Percentiles rank a stretch among this genome's conserved stretches.
Evolutionary conservation across 2,329 filamentous ascomycete species (phyloP).

Genomic region (Grosmannia serpens): DNA sequence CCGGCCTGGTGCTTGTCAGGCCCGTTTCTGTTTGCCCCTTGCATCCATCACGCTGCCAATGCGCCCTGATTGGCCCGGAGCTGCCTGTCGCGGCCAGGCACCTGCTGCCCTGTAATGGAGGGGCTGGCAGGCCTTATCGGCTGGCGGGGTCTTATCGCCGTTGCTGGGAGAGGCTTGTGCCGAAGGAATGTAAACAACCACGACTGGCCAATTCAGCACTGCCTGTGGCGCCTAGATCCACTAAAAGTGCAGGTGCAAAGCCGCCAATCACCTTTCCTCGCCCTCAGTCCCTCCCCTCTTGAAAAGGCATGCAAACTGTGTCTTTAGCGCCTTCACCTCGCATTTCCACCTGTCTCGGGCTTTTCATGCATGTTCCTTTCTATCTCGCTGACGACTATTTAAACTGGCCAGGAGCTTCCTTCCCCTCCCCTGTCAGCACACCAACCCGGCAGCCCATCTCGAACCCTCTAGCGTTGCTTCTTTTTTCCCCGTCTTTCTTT

Average conservation of each 20-base stretch:
- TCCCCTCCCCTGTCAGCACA: neutral
- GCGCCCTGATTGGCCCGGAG: neutral
- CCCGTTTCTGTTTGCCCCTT: neutral
- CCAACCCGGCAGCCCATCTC: neutral
- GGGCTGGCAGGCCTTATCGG: neutral
- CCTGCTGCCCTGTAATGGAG: neutral
- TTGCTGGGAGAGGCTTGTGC: neutral
- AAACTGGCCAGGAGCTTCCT: neutral
- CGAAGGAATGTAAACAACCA: constrained; percentile 3
- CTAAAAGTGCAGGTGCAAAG: neutral
- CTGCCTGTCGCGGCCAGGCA: neutral
- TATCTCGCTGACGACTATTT: neutral
- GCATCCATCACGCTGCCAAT: neutral
- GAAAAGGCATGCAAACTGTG: neutral
- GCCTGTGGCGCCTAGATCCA: neutral
- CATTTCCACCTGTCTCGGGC: neutral
- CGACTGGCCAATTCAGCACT: neutral
- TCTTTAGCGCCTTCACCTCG: neutral
- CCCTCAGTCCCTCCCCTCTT: neutral
- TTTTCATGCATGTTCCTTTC: neutral
- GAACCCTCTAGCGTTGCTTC: neutral
- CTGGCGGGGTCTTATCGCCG: neutral
- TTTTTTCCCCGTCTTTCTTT: neutral
- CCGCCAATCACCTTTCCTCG: neutral
- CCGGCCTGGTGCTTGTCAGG: neutral